Conservation (phyloP, 768 basidiomycete genomes). For the Hemileccinum rubropunctum region DNA sequence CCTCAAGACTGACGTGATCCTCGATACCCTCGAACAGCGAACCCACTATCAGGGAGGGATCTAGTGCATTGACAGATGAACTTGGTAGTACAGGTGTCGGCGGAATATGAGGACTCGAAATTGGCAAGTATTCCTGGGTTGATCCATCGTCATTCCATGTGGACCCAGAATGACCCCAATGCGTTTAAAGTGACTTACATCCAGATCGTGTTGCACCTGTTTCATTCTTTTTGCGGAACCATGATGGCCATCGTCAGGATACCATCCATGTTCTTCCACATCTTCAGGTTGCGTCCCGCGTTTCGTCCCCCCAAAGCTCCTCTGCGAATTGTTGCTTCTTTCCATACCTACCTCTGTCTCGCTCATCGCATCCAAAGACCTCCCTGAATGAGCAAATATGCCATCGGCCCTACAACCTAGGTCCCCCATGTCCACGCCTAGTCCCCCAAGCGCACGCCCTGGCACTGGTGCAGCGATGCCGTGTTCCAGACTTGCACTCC, state of each 20-base stretch:
- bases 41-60: conserved; percentile 11
- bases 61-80: not conserved
- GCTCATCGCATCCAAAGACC: conserved; percentile 7
- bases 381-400: conserved; percentile 7
- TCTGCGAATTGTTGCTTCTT: not conserved
- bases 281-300: conserved; percentile 15
- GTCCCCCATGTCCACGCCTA: not conserved
- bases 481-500: conserved; percentile 3
- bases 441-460: conserved; percentile 9
- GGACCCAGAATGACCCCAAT: not conserved
- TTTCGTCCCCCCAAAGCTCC: conserved; percentile 10
- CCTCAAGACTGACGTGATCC: conserved; percentile 19
- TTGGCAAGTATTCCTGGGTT: conserved; percentile 17
- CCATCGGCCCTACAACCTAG: not conserved
- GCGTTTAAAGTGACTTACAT: conserved; percentile 15
- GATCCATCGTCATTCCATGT: not conserved
- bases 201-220: conserved; percentile 8
- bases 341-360: conserved; percentile 10
- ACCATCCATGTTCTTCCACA: conserved; percentile 6
- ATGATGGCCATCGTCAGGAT: not conserved
- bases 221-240: conserved; percentile 16
- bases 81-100: conserved; percentile 11
- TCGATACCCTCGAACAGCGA: conserved; percentile 20
- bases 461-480: conserved; percentile 20
- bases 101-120: conserved; percentile 22